Evolutionary conservation across 2,329 filamentous ascomycete species (phyloP), one percentile per base, ranked within the genome.

Genomic region (Bipolaris zeicola): DNA sequence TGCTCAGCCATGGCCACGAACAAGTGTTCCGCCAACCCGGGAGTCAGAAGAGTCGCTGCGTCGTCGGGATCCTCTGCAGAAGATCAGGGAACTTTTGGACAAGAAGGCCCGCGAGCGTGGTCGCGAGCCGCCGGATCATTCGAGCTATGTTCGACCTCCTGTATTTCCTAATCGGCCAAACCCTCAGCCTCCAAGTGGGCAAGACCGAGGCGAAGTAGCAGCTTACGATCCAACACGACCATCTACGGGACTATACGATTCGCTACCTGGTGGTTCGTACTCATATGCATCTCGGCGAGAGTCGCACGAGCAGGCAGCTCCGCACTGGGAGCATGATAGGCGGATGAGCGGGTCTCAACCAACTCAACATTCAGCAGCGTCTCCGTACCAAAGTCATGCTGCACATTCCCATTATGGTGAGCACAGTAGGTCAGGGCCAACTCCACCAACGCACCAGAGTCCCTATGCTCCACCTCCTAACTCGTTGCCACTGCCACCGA

Each of bases 291-390:
- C 61, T 43, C 70, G 66, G 33, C 70, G 67, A 36, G 63, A 36
- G 20, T 71, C 70, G 13, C 60, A 69, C 18, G 70, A 72, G 42
- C 67, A 66, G 48, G 52, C 62, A 24, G 31, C 61, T 46, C 57
- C 64, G 14, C 65, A 63, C 4, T 72, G 66, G 67, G 66, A 73
- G 22, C 66, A 61, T 18, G 65, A 67, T 14, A 69, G 70, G 44
- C 68, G 68, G 10, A 49, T 62, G 37, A 74, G 71, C 53, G 65
- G 62, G 26, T 68, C 70, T 24, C 70, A 74, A 50, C 59, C 57
- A 50, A 58, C 64, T 22, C 68, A 65, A 49, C 63, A 64, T 26
- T 55, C 64, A n/a, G 48, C 55, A 18, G 59, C 63, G 5, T 66
- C 67, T 26, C 67, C 65, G 11, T 72, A 70, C 50, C 64, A 64